A percentile compares a stretch with the other conserved stretches of the same genome.
These are phyloP conservation scores for Aspergillus steynii DNA, from an alignment of 495 filamentous ascomycete species.

Conservation along the genomic window DNA sequence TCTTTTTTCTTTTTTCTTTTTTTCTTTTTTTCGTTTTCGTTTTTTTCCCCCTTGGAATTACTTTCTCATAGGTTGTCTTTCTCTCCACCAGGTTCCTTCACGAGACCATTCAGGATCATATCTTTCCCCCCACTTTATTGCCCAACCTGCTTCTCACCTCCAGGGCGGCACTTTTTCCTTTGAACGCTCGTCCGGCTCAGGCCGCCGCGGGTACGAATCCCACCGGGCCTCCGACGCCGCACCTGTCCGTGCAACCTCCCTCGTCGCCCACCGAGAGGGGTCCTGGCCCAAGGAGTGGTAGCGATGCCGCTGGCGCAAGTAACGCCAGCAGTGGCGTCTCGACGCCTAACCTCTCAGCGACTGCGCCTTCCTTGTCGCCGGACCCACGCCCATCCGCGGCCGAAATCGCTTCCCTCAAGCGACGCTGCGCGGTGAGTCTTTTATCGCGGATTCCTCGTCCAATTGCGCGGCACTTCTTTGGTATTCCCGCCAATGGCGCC, in stretches of 20 bases:
- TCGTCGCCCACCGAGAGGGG: slow-evolving; percentile 18
- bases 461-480: slow-evolving; percentile 43
- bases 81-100: slow-evolving; percentile 67
- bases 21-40: slow-evolving; percentile 19
- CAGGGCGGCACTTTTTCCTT: slow-evolving; percentile 76
- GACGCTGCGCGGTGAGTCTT: slow-evolving; percentile 54
- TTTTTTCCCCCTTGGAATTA: slow-evolving; percentile 13
- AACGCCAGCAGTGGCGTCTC: slow-evolving; percentile 23
- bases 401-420: slow-evolving; percentile 54
- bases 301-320: slow-evolving; percentile 24
- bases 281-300: slow-evolving; percentile 6
- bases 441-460: slow-evolving; percentile 46
- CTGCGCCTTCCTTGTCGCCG: slow-evolving; percentile 18
- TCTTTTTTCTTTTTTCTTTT: slow-evolving; percentile 11
- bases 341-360: slow-evolving; percentile 12
- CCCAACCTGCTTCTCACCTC: slow-evolving; percentile 71
- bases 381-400: slow-evolving; percentile 28
- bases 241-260: slow-evolving; percentile 30
- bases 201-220: slow-evolving; percentile 25
- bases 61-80: slow-evolving; percentile 4
- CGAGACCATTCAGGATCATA: slow-evolving; percentile 61
- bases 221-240: slow-evolving; percentile 29
- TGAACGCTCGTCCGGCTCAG: slow-evolving; percentile 57
- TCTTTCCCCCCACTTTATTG: slow-evolving; percentile 67
- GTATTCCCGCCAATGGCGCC: slow-evolving; percentile 21